Conservation (phyloP, 2,329 filamentous ascomycete genomes). For the Colletotrichum euphorbiae region DNA sequence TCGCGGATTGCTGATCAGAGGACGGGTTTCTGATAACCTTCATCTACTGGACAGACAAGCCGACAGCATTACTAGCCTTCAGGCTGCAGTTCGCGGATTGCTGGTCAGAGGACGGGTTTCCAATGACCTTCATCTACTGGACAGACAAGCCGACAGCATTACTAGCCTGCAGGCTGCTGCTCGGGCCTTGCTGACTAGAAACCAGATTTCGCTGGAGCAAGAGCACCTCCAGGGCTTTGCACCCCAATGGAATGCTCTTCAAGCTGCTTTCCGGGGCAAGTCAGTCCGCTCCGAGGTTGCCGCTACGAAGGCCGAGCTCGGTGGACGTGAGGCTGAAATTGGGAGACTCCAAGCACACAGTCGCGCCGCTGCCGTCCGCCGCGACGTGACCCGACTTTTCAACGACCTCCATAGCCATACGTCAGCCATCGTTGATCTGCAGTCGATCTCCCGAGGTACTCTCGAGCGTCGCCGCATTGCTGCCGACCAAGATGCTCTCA, state of each 20-base stretch:
- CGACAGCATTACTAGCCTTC: constrained; percentile 65
- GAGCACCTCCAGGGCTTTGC: constrained; percentile 63
- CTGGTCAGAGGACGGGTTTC: constrained; percentile 69
- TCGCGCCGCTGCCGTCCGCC: constrained; percentile 66
- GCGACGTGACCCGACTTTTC: constrained; percentile 60
- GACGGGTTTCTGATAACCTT: constrained; percentile 65
- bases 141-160: constrained; percentile 62
- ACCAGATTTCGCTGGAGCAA: constrained; percentile 62
- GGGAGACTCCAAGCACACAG: constrained; percentile 63
- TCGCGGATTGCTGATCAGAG: constrained; percentile 74
- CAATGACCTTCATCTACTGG: constrained; percentile 59
- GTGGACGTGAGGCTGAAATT: constrained; percentile 56
- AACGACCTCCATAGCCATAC: constrained; percentile 61
- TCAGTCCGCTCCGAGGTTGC: constrained; percentile 58
- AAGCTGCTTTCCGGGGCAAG: constrained; percentile 61
- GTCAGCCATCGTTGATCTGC: constrained; percentile 61
- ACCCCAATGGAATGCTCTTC: constrained; percentile 63
- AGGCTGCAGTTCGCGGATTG: constrained; percentile 76
- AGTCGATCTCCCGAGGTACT: constrained; percentile 72
- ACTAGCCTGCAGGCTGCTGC: constrained; percentile 73
- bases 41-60: constrained; percentile 63
- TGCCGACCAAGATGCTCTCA: constrained; percentile 65
- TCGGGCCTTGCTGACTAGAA: constrained; percentile 71
- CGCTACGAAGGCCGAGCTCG: constrained; percentile 61
- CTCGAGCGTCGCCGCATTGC: constrained; percentile 64